Evolutionary conservation across 345 rosid species (phyloP), one percentile per base, ranked within the genome.

Genomic region (Boechera retrofracta): DNA sequence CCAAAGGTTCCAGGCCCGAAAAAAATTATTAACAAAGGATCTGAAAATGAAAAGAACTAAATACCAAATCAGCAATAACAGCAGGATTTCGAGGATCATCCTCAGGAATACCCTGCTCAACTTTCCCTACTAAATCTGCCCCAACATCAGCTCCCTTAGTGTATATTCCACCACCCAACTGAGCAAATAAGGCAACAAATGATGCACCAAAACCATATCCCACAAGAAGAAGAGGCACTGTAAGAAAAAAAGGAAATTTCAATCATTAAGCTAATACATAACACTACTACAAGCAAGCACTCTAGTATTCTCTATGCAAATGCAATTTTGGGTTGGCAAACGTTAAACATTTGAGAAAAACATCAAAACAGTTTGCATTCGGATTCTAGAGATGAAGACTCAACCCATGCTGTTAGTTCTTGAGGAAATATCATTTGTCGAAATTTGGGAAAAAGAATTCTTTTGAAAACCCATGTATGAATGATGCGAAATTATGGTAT

Each of bases 131-230:
- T 29, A 95, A 97, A 75, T 95, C 98, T 72, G 99, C 99, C 66
- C 98, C 99, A 64, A 95, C 98, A 87, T 95, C 99, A 83, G 99
- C 99, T 57, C 98, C 99, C 86, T 95, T 95, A 32, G 99, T 95
- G 75, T 76, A 95, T 84, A 93, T 95, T 73, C 99, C 99, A 81
- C 99, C 99, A 84, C 99, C 99, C 83, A 95, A 85, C 84, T 95
- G 99, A 82, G 99, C 99, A 81, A 95, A 95, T 65, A 95, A 89
- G 35, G 98, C 98, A 69, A 94, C 98, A 83, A 94, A 94, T 48
- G 98, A 94, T 74, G 98, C 98, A 78, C 98, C 98, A 82, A 94
- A 94, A 66, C 98, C 98, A 85, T 92, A 94, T 77, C 98, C 98
- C 67, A 94, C 98, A 12, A 95, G 94, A 69, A 95, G 92, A 85